Conservation (phyloP, 495 filamentous ascomycete species). For the Poronia punctata region DNA sequence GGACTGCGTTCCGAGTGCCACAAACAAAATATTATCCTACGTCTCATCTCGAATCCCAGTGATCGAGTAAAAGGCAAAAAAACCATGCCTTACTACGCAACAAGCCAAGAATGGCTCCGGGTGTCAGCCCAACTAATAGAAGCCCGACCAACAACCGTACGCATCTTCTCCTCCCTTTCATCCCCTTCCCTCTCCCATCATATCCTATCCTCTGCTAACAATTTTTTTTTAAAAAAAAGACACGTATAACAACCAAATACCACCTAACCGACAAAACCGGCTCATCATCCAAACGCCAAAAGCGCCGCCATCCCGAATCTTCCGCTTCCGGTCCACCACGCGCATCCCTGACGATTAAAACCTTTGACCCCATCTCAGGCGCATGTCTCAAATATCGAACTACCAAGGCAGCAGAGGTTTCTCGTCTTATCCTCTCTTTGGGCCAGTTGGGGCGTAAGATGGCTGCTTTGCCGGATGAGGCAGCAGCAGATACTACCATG, state of each 20-base stretch:
- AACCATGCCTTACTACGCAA: slow-evolving; percentile 45
- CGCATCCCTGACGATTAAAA: slow-evolving; percentile 75
- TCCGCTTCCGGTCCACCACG: slow-evolving; percentile 28
- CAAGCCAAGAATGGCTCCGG: slow-evolving; percentile 48
- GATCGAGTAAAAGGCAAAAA: not conserved
- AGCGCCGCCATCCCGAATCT: slow-evolving; percentile 13
- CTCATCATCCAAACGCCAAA: slow-evolving; percentile 20
- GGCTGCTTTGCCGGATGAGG: slow-evolving; percentile 46
- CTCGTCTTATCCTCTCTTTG: slow-evolving; percentile 66
- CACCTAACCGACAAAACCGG: slow-evolving; percentile 46
- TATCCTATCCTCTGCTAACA: too few relatives aligned
- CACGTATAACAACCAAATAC: slow-evolving; percentile 81
- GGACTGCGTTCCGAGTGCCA: too few relatives aligned
- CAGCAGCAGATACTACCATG: slow-evolving; percentile 30
- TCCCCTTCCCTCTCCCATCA: slow-evolving; percentile 2
- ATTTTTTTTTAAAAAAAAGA: too few relatives aligned
- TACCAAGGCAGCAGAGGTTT: slow-evolving; percentile 84
- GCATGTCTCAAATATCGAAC: slow-evolving; percentile 84
- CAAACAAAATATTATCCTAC: not conserved
- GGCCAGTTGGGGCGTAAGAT: slow-evolving; percentile 59
- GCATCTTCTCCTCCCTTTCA: slow-evolving; percentile 2
- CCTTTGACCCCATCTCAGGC: slow-evolving; percentile 77
- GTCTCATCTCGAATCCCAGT: not conserved
- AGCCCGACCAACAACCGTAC: slow-evolving; percentile 41
- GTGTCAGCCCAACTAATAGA: slow-evolving; percentile 42